A percentile compares a stretch with the other conserved stretches of the same genome.
phyloP scores from a whole-genome alignment of 2,329 filamentous ascomycete species.

The Polytolypa hystricis region DNA sequence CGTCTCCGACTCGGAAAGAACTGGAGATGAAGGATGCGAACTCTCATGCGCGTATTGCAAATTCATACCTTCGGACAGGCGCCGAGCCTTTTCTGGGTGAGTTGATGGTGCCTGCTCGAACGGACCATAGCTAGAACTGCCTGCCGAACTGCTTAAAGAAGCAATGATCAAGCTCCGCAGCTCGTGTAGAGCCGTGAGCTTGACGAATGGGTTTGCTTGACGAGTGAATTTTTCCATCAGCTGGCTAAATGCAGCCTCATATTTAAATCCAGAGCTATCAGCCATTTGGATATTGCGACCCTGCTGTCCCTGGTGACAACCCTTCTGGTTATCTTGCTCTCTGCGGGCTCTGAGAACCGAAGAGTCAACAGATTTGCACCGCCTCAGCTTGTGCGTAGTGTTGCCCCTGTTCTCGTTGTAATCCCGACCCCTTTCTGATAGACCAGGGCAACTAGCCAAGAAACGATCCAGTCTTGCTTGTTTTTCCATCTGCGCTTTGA shows the following conservation, averaged over 20 bases:
- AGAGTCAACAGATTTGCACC: constrained; percentile 26
- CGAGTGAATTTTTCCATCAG: constrained; percentile 79
- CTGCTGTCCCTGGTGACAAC: neutral
- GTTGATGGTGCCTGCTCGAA: constrained; percentile 23
- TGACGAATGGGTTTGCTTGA: constrained; percentile 76
- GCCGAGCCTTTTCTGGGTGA: constrained; percentile 33
- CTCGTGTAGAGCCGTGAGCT: constrained; percentile 73
- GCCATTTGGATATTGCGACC: neutral
- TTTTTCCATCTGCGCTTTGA: constrained; percentile 30
- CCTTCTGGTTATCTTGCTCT: constrained; percentile 1
- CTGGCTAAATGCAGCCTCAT: constrained; percentile 65
- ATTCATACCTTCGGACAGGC: constrained; percentile 9
- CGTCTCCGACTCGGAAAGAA: constrained; percentile 21
- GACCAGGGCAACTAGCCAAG: constrained; percentile 22
- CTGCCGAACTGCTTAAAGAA: constrained; percentile 23
- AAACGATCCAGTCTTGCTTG: constrained; percentile 28
- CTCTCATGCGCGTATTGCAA: constrained; percentile 4
- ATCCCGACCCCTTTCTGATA: neutral
- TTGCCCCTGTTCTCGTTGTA: neutral
- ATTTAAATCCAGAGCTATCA: constrained; percentile 50
- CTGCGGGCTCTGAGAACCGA: constrained; percentile 4
- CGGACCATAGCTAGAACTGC: constrained; percentile 8
- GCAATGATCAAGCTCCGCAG: constrained; percentile 72
- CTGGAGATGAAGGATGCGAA: constrained; percentile 9
- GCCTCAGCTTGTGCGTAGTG: constrained; percentile 13